Evolutionary conservation across 2,329 filamentous ascomycete species (phyloP).

Genomic region (Fusarium globosum): DNA sequence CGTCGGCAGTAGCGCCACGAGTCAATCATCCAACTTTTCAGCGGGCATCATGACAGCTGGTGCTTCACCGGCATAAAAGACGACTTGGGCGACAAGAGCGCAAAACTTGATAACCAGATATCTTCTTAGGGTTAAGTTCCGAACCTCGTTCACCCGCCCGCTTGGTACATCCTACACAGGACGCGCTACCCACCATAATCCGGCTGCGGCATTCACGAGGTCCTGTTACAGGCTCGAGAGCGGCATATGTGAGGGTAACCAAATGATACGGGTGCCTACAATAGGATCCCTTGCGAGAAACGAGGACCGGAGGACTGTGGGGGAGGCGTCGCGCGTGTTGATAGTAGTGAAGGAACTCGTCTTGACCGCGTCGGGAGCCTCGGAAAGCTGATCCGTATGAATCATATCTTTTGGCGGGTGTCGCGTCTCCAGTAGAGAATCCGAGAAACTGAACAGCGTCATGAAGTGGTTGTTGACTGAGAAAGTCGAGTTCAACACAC

Average conservation of each 20-base stretch:
- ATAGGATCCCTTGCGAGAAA: slow-evolving; percentile 76
- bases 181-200: slow-evolving; percentile 51
- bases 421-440: slow-evolving; percentile 35
- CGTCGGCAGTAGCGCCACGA: slow-evolving; percentile 50
- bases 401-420: slow-evolving; percentile 8
- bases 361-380: slow-evolving; percentile 37
- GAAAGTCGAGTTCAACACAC: slow-evolving; percentile 7
- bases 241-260: slow-evolving; percentile 61
- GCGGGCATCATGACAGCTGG: slow-evolving; percentile 53
- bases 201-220: slow-evolving; percentile 60
- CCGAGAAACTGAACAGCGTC: slow-evolving; percentile 27
- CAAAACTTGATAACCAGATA: slow-evolving; percentile 78
- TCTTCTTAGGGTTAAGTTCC: slow-evolving; percentile 98
- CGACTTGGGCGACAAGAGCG: slow-evolving; percentile 75
- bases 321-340: slow-evolving; percentile 76
- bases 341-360: slow-evolving; percentile 58
- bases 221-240: slow-evolving; percentile 71
- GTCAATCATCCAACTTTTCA: slow-evolving; percentile 61
- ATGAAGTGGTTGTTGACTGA: slow-evolving; percentile 33
- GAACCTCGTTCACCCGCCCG: slow-evolving; percentile 70
- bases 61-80: slow-evolving; percentile 67
- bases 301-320: slow-evolving; percentile 80
- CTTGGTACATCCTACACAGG: slow-evolving; percentile 53
- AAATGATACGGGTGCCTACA: slow-evolving; percentile 54
- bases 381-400: slow-evolving; percentile 30